phyloP scores from a whole-genome alignment of 1,284 basidiomycete genomes.

The Albatrellus sp. region DNA sequence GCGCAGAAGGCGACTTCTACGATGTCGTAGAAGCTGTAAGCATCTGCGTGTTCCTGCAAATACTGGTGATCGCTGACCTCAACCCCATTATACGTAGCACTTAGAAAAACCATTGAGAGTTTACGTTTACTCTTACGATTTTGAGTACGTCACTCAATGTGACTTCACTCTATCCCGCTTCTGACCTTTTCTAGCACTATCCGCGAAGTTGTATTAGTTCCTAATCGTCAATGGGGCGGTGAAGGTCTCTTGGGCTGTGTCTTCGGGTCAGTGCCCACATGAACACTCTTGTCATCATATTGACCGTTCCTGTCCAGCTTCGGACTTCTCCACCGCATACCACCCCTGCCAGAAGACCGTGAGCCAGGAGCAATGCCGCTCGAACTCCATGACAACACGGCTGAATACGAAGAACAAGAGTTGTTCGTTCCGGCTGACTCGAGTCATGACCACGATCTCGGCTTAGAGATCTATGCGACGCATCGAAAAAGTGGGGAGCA shows the following conservation, averaged over 20 bases:
- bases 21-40: slow-evolving; percentile 86
- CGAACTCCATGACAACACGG: slow-evolving; percentile 25
- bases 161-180: slow-evolving; percentile 11
- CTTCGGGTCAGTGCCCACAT: slow-evolving; percentile 57
- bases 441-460: slow-evolving; percentile 4
- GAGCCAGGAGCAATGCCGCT: slow-evolving; percentile 39
- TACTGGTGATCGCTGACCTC: slow-evolving; percentile 5
- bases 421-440: slow-evolving; percentile 64
- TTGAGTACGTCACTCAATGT: slow-evolving; percentile 62
- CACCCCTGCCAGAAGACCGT: slow-evolving; percentile 45
- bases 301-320: slow-evolving; percentile 30
- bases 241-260: slow-evolving; percentile 90
- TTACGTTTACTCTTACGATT: slow-evolving; percentile 95
- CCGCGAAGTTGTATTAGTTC: slow-evolving; percentile 84
- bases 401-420: slow-evolving; percentile 45
- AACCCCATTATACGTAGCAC: slow-evolving; percentile 40
- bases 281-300: slow-evolving; percentile 1
- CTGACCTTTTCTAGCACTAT: slow-evolving; percentile 48
- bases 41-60: slow-evolving; percentile 7
- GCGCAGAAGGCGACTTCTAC: slow-evolving; percentile 94
- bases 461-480: slow-evolving; percentile 3
- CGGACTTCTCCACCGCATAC: slow-evolving; percentile 85
- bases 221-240: slow-evolving; percentile 92
- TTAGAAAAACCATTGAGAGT: slow-evolving; percentile 86
- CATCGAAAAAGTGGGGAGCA: slow-evolving; percentile 19